phyloP scores from a whole-genome alignment of 2,329 filamentous ascomycete species.

The Fusarium sp. region DNA sequence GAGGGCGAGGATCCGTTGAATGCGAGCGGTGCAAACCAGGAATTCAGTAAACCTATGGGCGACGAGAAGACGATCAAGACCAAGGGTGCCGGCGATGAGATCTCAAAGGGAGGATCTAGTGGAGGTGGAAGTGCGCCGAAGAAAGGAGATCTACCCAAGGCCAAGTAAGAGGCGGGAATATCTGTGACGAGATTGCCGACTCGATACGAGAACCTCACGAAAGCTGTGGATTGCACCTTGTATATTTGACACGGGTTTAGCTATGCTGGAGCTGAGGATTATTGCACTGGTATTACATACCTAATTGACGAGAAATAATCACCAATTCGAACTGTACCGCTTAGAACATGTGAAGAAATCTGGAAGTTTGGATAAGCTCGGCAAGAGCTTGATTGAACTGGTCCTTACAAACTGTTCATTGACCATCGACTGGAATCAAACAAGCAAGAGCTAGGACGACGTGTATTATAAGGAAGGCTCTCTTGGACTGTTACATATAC shows the following conservation, averaged over 20 bases:
- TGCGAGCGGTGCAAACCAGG: constrained; percentile 62
- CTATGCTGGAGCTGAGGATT: not conserved
- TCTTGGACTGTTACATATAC: too few relatives aligned
- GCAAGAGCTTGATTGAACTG: not conserved
- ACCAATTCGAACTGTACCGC: not conserved
- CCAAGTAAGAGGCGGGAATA: constrained; percentile 12
- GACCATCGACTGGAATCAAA: too few relatives aligned
- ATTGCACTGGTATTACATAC: not conserved
- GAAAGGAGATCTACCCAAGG: constrained; percentile 41
- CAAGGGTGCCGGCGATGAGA: constrained; percentile 53
- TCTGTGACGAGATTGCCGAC: not conserved
- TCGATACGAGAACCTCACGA: not conserved
- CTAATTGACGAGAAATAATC: not conserved
- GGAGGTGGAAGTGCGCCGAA: constrained; percentile 51
- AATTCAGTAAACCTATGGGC: constrained; percentile 58
- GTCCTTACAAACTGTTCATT: too few relatives aligned
- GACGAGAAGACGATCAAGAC: constrained; percentile 55
- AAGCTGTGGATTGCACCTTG: not conserved
- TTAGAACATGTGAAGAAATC: not conserved
- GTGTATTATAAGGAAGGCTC: too few relatives aligned
- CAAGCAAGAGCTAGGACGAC: too few relatives aligned
- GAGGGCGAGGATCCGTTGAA: constrained; percentile 55
- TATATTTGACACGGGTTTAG: not conserved
- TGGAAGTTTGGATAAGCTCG: not conserved
- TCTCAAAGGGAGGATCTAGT: constrained; percentile 55